Evolutionary conservation across 148 eudicot genomes (phyloP), one percentile per base, ranked within the genome.

Genomic region (Beta vulgaris): DNA sequence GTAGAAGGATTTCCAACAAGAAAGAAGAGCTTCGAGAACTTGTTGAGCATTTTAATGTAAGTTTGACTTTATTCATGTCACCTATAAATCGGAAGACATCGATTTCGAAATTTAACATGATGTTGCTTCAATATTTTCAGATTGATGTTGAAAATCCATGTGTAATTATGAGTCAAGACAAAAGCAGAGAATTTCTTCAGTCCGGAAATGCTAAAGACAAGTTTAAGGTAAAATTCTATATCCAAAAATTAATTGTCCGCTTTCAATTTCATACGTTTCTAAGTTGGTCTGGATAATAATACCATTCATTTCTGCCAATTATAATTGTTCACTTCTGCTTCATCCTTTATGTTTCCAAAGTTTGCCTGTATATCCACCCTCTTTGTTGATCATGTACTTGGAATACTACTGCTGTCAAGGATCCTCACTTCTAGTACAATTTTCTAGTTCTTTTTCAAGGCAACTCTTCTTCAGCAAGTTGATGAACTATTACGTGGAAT

Each of bases 81-180:
- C 43, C 25, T 53, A 46, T 51, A 19, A 26, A 14, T 25, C 46
- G 68, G 58, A 43, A 32, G 14, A 51, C 48, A 14, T n/a, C 21
- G 7, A 2, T 6, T 9, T 75, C 32, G 60, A 57, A 55, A 44
- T 42, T 61, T 69, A 14, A 72, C 49, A 55, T 42, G 39, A 40
- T 78, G n/a, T 37, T 67, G 39, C 29, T 76, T 75, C 29, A 68
- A 32, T 16, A 64, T 77, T 63, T 85, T 79, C 86, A 96, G 99
- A 92, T 96, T 84, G 99, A 96, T 84, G 99, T 96, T 32, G 97
- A 96, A 76, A 96, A 96, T 87, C 99, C 99, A 68, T 96, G 99
- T 78, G 97, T 92, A 37, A 86, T 96, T 71, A 92, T 96, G 99
- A 91, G 84, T 77, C 99, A 96, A 88, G 99, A 96, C 79, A 96